Evolutionary conservation across 2,329 filamentous ascomycete species (phyloP).

Genomic region (Phyllosticta citribraziliensis): DNA sequence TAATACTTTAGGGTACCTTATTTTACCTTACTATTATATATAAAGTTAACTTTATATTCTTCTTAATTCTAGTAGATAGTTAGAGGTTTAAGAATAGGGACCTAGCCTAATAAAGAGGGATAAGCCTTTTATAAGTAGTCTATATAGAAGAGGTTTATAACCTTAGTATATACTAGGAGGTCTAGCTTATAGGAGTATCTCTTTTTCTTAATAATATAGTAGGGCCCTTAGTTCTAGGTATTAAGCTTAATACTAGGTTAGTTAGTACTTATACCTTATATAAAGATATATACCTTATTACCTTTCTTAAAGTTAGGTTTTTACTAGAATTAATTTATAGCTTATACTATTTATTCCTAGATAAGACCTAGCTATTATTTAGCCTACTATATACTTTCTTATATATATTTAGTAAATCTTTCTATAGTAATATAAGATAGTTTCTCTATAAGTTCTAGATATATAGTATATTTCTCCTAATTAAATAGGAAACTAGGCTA

Average conservation of each 20-base stretch:
- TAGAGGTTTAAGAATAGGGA: not conserved
- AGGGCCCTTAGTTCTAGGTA: not conserved
- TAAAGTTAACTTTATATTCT: not conserved
- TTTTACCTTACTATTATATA: not conserved
- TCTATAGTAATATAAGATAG: not conserved
- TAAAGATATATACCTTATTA: not conserved
- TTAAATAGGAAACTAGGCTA: not conserved
- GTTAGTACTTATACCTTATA: not conserved
- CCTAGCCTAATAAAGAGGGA: not conserved
- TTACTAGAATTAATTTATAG: not conserved
- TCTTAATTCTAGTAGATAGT: not conserved
- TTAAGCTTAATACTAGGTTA: not conserved
- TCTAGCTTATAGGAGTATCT: not conserved
- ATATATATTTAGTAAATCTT: not conserved
- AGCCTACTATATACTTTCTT: not conserved
- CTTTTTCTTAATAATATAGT: not conserved
- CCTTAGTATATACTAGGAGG: not conserved
- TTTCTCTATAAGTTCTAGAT: not conserved
- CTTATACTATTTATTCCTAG: not conserved
- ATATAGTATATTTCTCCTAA: not conserved
- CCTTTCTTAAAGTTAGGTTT: not conserved
- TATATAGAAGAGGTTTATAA: not conserved
- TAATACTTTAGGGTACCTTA: not conserved
- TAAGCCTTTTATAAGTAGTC: not conserved
- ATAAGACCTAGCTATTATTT: not conserved